Evolutionary conservation across 1,139 yeast species (phyloP).

Genomic region (Nadsonia commutata): DNA sequence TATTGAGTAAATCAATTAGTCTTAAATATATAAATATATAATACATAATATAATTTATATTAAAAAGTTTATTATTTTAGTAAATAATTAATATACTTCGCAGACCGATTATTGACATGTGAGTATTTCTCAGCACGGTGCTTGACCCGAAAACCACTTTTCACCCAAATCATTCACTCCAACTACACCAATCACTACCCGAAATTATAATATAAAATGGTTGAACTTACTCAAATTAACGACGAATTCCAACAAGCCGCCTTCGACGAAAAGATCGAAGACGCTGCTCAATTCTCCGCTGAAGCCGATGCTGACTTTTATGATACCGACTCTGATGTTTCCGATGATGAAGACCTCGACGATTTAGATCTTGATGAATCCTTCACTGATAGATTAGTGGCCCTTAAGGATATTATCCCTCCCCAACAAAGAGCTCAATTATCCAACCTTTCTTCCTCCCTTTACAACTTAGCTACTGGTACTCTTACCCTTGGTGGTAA

Average conservation of each 20-base stretch:
- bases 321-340: slow-evolving; percentile 21
- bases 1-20: no score
- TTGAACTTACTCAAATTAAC: slow-evolving; percentile 55
- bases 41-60: no score
- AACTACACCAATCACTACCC: no score
- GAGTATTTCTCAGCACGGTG: no score
- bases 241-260: slow-evolving; percentile 24
- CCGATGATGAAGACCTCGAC: slow-evolving; percentile 45
- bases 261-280: slow-evolving; percentile 31
- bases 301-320: slow-evolving; percentile 21
- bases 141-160: no score
- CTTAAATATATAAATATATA: no score
- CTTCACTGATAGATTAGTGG: slow-evolving; percentile 69
- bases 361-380: slow-evolving; percentile 82
- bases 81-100: no score
- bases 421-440: slow-evolving; percentile 64
- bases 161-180: no score
- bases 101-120: no score
- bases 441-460: slow-evolving; percentile 17
- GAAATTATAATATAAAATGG: slow-evolving; percentile 36
- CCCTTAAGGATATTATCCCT: slow-evolving; percentile 82
- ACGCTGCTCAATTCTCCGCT: slow-evolving; percentile 13
- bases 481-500: slow-evolving; percentile 49
- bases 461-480: slow-evolving; percentile 23
- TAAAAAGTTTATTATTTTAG: no score